Evolutionary conservation across 2,329 filamentous ascomycete genomes (phyloP).

Genomic region (Colletotrichum sp.): DNA sequence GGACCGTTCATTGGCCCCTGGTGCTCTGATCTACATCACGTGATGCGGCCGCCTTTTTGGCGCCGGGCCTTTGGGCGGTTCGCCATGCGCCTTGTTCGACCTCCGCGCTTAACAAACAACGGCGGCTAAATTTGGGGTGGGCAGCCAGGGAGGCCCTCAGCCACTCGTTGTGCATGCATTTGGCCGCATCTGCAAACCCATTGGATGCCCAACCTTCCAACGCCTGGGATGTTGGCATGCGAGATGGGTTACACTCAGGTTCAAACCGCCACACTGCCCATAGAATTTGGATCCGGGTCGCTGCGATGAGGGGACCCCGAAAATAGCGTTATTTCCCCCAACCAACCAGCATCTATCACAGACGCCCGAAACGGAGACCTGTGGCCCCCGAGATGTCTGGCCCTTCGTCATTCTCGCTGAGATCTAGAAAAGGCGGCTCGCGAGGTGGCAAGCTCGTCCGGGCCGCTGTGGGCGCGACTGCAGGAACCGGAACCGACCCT

Average conservation of each 20-base stretch:
- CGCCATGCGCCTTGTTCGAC: neutral
- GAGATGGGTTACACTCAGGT: constrained; percentile 10
- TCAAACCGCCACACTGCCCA: constrained; percentile 10
- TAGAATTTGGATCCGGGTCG: constrained; percentile 10
- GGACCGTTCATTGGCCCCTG: constrained; percentile 1
- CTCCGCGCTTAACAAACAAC: constrained; percentile 14
- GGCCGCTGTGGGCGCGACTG: constrained; percentile 15
- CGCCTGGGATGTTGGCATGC: constrained; percentile 2
- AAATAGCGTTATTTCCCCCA: constrained; percentile 13
- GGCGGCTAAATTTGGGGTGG: constrained; percentile 11
- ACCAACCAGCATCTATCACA: constrained; percentile 14
- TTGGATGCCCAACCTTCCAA: constrained; percentile 4
- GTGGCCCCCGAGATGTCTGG: constrained; percentile 5
- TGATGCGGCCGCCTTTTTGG: neutral
- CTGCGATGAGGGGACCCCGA: constrained; percentile 1
- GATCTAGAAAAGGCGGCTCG: constrained; percentile 10
- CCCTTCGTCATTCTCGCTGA: constrained; percentile 1
- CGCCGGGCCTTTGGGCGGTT: constrained; percentile 3
- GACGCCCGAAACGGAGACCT: constrained; percentile 10
- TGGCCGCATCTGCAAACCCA: neutral
- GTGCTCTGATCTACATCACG: constrained; percentile 7
- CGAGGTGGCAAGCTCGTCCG: constrained; percentile 10
- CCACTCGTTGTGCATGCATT: constrained; percentile 14
- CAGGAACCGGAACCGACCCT: constrained; percentile 19
- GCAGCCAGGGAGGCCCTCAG: constrained; percentile 4